phyloP scores from a whole-genome alignment of 805 yeast genomes.

The Myxozyma sirexii region DNA sequence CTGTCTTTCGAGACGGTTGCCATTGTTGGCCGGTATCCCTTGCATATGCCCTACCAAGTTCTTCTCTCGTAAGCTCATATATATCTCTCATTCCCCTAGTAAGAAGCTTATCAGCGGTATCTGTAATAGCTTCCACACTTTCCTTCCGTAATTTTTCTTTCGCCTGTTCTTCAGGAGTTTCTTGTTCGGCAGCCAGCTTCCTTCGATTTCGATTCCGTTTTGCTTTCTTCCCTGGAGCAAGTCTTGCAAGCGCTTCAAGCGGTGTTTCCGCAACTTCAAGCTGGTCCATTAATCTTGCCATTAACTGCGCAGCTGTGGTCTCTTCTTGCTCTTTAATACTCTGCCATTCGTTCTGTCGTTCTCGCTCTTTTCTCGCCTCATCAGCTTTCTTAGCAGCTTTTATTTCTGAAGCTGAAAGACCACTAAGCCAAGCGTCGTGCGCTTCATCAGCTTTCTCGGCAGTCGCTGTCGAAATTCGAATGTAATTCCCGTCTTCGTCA shows the following conservation, averaged over 20 bases:
- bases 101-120: conserved; percentile 50
- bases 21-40: conserved; percentile 49
- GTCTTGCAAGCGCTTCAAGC: conserved; percentile 53
- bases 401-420: conserved; percentile 45
- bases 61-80: conserved; percentile 61
- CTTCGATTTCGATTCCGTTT: conserved; percentile 3
- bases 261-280: conserved; percentile 64
- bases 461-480: conserved; percentile 47
- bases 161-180: conserved; percentile 2
- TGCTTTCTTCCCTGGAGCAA: conserved; percentile 22
- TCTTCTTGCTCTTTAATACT: conserved; percentile 11
- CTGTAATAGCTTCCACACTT: conserved; percentile 51
- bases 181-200: conserved; percentile 6
- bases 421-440: conserved; percentile 49
- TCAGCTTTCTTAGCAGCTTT: conserved; percentile 45
- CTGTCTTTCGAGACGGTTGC: conserved; percentile 7
- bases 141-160: conserved; percentile 36
- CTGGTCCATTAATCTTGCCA: conserved; percentile 46
- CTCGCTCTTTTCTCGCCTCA: conserved; percentile 35
- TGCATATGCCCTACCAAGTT: conserved; percentile 51
- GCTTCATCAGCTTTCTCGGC: conserved; percentile 38
- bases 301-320: conserved; percentile 30
- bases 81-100: conserved; percentile 49
- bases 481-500: conserved; percentile 63
- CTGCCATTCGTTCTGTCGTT: conserved; percentile 18